Base-by-base conservation (phyloP, 2,329 filamentous ascomycete species). In the Gaeumannomyces tritici region DNA sequence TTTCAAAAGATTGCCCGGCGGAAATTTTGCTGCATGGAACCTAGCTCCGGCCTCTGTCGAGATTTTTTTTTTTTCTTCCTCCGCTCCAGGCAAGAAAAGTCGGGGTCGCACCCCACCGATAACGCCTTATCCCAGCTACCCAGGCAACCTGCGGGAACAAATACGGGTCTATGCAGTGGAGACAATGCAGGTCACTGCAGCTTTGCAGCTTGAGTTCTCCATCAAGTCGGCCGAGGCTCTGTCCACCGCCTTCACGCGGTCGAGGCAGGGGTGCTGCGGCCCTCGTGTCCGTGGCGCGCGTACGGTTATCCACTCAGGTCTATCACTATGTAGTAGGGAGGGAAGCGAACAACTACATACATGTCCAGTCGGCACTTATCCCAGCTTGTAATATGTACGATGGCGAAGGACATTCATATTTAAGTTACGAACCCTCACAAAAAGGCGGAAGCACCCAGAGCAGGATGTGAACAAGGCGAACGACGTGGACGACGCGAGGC, bases 121-220 rank as follows among this genome's bases (percentile, higher is more conserved):
- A 56, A 61, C n/a, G 31, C 54, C 51, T 61, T 61, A 56, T 61
- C 54, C n/a, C 5, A 31, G 27, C 51, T 57, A 24, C 51, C 59
- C 59, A 61, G 59, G 33, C 59, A 61, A 61, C 59, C 59, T 28
- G 57, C 31, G 57, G 57, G 31, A 59, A 51, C 42, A n/a, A 51
- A n/a, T 51, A 51, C n/a, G 42, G 42, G 42, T 9, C 42, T 51
- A 3, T 18, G 7, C 42, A 51, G 42, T n/a, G 42, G 42, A 24
- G 42, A 51, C 42, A 8, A 21, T 51, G 42, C 42, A 51, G 42
- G 42, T 51, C 18, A 24, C 42, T 51, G 42, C 21, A 51, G 42
- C 42, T 51, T n/a, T n/a, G 42, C 42, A 51, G 42, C 21, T 51
- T n/a, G 42, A 9, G n/a, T 51, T 51, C 42, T 51, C 42, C 42